phyloP scores from a whole-genome alignment of 768 basidiomycete species.

The Strobilomyces confusus region DNA sequence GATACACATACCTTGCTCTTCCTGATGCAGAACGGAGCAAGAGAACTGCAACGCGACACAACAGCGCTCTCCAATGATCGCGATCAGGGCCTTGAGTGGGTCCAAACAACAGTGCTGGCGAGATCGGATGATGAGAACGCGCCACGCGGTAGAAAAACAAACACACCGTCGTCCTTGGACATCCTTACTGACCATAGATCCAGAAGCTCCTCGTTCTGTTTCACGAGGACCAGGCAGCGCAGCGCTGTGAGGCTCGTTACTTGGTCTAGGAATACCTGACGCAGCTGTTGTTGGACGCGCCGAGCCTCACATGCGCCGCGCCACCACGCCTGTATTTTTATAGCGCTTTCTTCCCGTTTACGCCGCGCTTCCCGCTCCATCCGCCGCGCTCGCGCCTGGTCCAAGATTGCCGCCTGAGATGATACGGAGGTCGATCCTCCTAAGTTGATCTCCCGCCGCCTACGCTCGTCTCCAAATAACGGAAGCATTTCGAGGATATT shows the following conservation, averaged over 20 bases:
- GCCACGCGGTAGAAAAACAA: neutral
- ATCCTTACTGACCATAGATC: slow-evolving; percentile 29
- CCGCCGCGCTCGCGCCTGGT: slow-evolving; percentile 57
- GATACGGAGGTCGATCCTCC: slow-evolving; percentile 57
- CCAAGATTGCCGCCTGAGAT: slow-evolving; percentile 54
- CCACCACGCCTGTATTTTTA: slow-evolving; percentile 69
- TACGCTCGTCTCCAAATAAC: slow-evolving; percentile 47
- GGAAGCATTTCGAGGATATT: slow-evolving; percentile 31
- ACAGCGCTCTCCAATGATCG: slow-evolving; percentile 59
- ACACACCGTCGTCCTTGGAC: slow-evolving; percentile 20
- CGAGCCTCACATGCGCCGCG: slow-evolving; percentile 44
- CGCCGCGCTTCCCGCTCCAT: slow-evolving; percentile 54
- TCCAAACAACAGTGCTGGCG: slow-evolving; percentile 38
- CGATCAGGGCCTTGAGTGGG: slow-evolving; percentile 36
- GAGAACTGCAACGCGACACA: slow-evolving; percentile 45
- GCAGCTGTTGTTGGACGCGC: slow-evolving; percentile 42
- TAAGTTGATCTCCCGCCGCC: slow-evolving; percentile 67
- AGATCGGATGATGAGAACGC: slow-evolving; percentile 2
- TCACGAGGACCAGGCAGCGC: slow-evolving; percentile 63
- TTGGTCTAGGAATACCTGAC: slow-evolving; percentile 48
- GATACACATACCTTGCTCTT: slow-evolving; percentile 44
- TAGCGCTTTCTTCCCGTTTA: slow-evolving; percentile 53
- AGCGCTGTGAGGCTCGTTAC: slow-evolving; percentile 52
- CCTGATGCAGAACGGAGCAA: slow-evolving; percentile 51
- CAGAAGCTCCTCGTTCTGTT: slow-evolving; percentile 35